phyloP scores from a whole-genome alignment of 1,284 basidiomycete genomes.

The Termitomyces sp. region DNA sequence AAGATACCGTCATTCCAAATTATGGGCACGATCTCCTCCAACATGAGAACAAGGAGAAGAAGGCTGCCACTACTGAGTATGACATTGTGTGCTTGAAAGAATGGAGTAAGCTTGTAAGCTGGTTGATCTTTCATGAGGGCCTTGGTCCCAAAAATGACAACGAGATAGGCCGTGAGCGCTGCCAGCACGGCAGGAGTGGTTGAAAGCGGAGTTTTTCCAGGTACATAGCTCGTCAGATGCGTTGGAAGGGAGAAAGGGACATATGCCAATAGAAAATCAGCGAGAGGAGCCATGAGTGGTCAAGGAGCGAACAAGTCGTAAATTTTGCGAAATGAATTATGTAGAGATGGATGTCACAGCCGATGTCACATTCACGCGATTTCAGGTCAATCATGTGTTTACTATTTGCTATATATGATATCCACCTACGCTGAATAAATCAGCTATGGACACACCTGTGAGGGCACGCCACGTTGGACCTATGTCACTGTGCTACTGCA shows the following conservation, averaged over 20 bases:
- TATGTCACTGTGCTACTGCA: too few relatives aligned
- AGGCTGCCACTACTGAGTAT: slow-evolving; percentile 80
- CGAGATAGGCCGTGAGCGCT: slow-evolving; percentile 78
- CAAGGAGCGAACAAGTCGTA: slow-evolving; percentile 20
- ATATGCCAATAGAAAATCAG: slow-evolving; percentile 60
- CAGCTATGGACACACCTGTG: too few relatives aligned
- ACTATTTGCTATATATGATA: too few relatives aligned
- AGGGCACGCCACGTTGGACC: too few relatives aligned
- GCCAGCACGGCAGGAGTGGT: slow-evolving; percentile 70
- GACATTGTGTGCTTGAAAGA: slow-evolving; percentile 93
- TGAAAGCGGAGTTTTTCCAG: slow-evolving; percentile 75
- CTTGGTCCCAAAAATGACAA: slow-evolving; percentile 83
- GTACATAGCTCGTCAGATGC: slow-evolving; percentile 65
- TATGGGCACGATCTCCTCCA: slow-evolving; percentile 85
- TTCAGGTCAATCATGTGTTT: slow-evolving; percentile 11
- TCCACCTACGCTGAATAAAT: too few relatives aligned
- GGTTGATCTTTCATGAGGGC: slow-evolving; percentile 78
- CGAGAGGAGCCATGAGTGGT: slow-evolving; percentile 61
- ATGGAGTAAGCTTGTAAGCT: slow-evolving; percentile 74
- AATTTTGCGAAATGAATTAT: slow-evolving; percentile 12
- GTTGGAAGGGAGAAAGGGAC: slow-evolving; percentile 54
- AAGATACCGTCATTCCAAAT: slow-evolving; percentile 67
- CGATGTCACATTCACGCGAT: slow-evolving; percentile 12
- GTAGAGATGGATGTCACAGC: slow-evolving; percentile 8
- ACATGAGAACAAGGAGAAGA: slow-evolving; percentile 79